A percentile compares a stretch with the other conserved stretches of the same genome.
Evolutionary conservation across 371 early-diverging fungal genomes (phyloP).

Genomic region (Mortierella sp.): DNA sequence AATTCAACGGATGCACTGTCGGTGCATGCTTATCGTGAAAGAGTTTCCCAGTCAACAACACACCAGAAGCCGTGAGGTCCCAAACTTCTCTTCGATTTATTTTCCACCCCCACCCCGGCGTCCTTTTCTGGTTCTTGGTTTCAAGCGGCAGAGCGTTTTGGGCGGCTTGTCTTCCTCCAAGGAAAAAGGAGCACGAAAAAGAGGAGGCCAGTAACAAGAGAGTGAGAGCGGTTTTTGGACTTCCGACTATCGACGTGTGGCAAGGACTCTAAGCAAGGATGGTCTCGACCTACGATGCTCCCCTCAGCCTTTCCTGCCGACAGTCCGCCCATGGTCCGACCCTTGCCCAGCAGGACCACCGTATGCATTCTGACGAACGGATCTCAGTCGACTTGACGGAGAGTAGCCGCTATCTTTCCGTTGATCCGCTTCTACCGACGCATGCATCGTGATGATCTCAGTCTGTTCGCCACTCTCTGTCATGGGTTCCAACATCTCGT

Average conservation of each 20-base stretch:
- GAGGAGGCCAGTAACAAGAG: not conserved
- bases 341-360: not conserved
- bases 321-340: not conserved
- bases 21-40: slow-evolving; percentile 25
- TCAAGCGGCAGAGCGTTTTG: not conserved
- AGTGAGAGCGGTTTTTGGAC: not conserved
- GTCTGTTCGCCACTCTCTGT: not conserved
- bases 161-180: not conserved
- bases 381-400: not conserved
- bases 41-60: not conserved
- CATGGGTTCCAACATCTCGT: not conserved
- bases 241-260: not conserved
- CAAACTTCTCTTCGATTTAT: not conserved
- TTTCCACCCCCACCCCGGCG: not conserved
- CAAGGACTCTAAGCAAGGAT: not conserved
- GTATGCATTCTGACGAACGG: not conserved
- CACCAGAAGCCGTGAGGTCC: not conserved
- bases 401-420: not conserved
- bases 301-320: not conserved
- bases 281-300: not conserved
- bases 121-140: not conserved
- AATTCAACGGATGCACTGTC: not conserved
- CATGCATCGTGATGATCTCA: not conserved
- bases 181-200: not conserved
- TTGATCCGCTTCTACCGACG: not conserved